These are phyloP conservation scores for Kazachstania taianensis DNA, from an alignment of 805 yeast genomes.

Conservation along the genomic window DNA sequence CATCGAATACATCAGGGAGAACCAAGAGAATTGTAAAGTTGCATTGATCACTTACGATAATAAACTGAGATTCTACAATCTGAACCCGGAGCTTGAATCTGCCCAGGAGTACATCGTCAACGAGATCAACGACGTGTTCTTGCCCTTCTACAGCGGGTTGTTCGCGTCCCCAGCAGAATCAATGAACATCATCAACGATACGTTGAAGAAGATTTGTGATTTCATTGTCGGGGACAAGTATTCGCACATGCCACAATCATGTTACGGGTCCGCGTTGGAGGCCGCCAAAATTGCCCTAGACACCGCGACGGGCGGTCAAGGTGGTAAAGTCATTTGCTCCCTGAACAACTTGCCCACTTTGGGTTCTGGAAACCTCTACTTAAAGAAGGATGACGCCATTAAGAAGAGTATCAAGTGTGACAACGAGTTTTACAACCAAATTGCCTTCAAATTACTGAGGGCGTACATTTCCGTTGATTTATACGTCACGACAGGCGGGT, in stretches of 20 bases:
- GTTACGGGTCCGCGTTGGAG: conserved; percentile 69
- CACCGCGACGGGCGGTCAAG: conserved; percentile 43
- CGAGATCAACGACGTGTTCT: conserved; percentile 50
- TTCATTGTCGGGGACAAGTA: conserved; percentile 28
- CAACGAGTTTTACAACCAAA: conserved; percentile 48
- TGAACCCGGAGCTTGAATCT: conserved; percentile 44
- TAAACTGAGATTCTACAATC: conserved; percentile 60
- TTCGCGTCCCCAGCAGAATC: conserved; percentile 73
- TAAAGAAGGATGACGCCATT: conserved; percentile 33
- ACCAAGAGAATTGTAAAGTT: conserved; percentile 39
- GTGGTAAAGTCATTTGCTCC: conserved; percentile 72
- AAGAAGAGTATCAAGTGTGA: conserved; percentile 49
- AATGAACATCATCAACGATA: conserved; percentile 50
- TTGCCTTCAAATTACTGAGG: conserved; percentile 47
- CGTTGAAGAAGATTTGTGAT: conserved; percentile 41
- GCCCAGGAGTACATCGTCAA: conserved; percentile 51
- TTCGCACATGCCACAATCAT: conserved; percentile 40
- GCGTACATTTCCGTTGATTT: conserved; percentile 67
- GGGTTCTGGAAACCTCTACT: conserved; percentile 66
- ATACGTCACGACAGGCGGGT: conserved; percentile 52
- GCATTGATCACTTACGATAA: conserved; percentile 73
- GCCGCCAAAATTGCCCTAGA: conserved; percentile 56
- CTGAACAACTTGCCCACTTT: conserved; percentile 63
- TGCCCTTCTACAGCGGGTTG: conserved; percentile 70
- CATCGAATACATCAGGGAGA: conserved; percentile 28